These are phyloP conservation scores for Platanthera zijinensis DNA, from an alignment of 106 monocot genomes.

Conservation along the genomic window DNA sequence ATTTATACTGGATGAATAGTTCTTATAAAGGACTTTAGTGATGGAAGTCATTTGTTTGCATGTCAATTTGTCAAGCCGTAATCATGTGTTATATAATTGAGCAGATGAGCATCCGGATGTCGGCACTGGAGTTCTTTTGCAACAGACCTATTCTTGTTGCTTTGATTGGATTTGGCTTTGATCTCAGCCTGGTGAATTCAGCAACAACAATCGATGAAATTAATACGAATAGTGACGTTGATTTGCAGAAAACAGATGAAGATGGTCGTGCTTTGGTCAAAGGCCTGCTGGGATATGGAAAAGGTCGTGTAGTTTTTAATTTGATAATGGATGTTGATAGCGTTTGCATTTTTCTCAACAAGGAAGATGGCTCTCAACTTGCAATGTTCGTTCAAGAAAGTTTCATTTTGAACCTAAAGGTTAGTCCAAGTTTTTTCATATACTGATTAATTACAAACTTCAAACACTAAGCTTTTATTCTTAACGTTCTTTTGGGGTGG, in stretches of 20 bases:
- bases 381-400: conserved; percentile 94
- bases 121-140: conserved; percentile 81
- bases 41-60: neutral
- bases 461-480: neutral
- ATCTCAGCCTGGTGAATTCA: conserved; percentile 54
- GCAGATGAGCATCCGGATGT: conserved; percentile 91
- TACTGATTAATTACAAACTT: neutral
- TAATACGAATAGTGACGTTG: conserved; percentile 13
- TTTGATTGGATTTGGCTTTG: conserved; percentile 73
- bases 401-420: conserved; percentile 90
- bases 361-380: conserved; percentile 87
- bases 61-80: neutral
- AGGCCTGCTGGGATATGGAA: conserved; percentile 88
- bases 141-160: conserved; percentile 88
- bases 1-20: conserved; percentile 3
- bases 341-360: conserved; percentile 81
- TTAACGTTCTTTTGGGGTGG: too few species aligned
- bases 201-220: conserved; percentile 9
- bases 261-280: conserved; percentile 44
- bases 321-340: conserved; percentile 82
- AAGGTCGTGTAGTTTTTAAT: conserved; percentile 69
- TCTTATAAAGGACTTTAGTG: neutral
- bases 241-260: conserved; percentile 42
- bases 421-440: conserved; percentile 9
- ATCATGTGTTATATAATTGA: neutral